Base-by-base conservation (phyloP, 2,329 filamentous ascomycete genomes). In the Metarhizium humberi region DNA sequence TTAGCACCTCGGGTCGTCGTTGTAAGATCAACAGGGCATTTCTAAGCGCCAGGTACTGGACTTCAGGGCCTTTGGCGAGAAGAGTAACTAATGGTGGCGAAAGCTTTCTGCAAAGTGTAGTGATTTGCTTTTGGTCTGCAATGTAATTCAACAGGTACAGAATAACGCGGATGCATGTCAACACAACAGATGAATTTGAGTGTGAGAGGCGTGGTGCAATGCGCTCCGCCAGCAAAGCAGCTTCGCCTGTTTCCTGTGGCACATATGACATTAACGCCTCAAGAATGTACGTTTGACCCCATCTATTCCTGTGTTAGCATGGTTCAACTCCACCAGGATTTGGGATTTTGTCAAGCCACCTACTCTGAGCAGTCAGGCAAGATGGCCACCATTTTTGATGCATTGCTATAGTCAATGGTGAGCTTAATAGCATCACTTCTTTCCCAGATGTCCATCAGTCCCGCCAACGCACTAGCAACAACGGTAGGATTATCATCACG, bases 131-230 rank as follows among this genome's bases (percentile, higher is more conserved):
- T 67, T 94, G 84, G 64, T 96, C 92, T 53, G 87, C 81, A 64
- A 99, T 96, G 74, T 99, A 99, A 75, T 99, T 99, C 90, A 97
- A 94, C 56, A 99, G 79, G 67, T 99, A 99, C 52, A 99, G 81
- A 40, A 99, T 92, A 45, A 99, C 94, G 56, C 94, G 86, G 65
- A 96, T 96, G 69, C 91, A 96, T 4, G 94, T 97, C 56, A 99
- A 79, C 3, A 97, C 94, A 36, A 99, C 94, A 0, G 94, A 88
- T 11, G 94, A 96, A 71, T 99, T 99, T 45, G 91, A 94, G 71
- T 99, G 94, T 30, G 94, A 97, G 34, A 99, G 79, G 16, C 94
- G 89, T n/a, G 94, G 94, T 0, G 92, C 84, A 67, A 99, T 95
- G 58, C 94, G 85, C 71, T 99, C 94, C 11, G 94, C 94, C 45